A percentile compares a stretch with the other conserved stretches of the same genome.
phyloP scores from a whole-genome alignment of 441 rosid genomes.

The Raphanus hybrid region DNA sequence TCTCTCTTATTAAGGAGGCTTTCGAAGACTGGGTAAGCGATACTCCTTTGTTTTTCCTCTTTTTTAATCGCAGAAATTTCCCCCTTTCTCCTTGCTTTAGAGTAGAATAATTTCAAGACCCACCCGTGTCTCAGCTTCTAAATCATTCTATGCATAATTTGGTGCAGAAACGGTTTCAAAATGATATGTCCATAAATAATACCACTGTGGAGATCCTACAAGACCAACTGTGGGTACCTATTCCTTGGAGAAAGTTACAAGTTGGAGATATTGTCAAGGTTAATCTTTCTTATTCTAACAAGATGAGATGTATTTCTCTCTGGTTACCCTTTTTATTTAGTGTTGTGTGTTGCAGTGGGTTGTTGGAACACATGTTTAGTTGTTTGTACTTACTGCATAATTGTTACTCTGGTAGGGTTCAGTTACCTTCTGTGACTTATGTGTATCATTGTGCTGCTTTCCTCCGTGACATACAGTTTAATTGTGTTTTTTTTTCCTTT shows the following conservation, averaged over 20 bases:
- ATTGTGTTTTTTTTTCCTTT: not conserved
- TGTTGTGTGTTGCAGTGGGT: constrained; percentile 6
- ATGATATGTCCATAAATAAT: constrained; percentile 93
- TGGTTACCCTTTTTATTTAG: not conserved
- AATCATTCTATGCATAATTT: constrained; percentile 37
- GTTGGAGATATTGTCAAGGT: constrained; percentile 96
- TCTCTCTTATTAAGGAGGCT: constrained; percentile 97
- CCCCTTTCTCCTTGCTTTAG: constrained; percentile 12
- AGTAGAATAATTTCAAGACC: not conserved
- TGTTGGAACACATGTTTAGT: constrained; percentile 18
- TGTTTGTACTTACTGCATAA: constrained; percentile 4
- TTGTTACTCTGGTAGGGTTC: constrained; percentile 13
- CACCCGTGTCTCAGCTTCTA: constrained; percentile 27
- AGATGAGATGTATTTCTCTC: not conserved
- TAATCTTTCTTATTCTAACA: constrained; percentile 40
- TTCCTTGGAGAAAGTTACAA: constrained; percentile 96
- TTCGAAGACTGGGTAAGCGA: constrained; percentile 95
- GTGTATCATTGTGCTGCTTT: constrained; percentile 15
- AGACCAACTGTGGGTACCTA: constrained; percentile 77
- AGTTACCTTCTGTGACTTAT: not conserved
- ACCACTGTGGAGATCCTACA: constrained; percentile 80
- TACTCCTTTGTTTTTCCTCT: constrained; percentile 17
- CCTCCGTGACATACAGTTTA: not conserved
- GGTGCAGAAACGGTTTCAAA: constrained; percentile 95
- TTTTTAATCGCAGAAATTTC: constrained; percentile 1